Percentiles rank a stretch among this genome's conserved stretches.
These are phyloP conservation scores for Globisporangium barbulae DNA, from an alignment of 352 stramenopile genomes.

Conservation along the genomic window DNA sequence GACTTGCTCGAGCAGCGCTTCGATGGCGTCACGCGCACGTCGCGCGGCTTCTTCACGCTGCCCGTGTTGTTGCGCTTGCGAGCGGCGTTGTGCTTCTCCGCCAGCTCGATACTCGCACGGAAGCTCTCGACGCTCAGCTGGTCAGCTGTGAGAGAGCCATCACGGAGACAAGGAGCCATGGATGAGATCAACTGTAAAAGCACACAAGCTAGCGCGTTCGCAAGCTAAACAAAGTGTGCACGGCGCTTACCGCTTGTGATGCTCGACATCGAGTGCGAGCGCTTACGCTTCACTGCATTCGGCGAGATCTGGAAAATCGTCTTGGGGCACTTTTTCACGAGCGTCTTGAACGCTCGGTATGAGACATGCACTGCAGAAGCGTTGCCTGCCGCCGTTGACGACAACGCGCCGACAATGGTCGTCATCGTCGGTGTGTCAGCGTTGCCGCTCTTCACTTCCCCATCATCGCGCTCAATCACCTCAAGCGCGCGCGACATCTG, in stretches of 20 bases:
- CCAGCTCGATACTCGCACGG: constrained; percentile 18
- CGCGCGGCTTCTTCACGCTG: constrained; percentile 20
- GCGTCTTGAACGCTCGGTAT: constrained; percentile 14
- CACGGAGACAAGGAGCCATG: background rate
- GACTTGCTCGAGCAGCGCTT: constrained; percentile 47
- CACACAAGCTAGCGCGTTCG: background rate
- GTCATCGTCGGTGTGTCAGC: constrained; percentile 6
- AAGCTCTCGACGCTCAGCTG: constrained; percentile 20
- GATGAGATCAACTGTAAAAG: background rate
- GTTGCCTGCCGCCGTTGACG: background rate
- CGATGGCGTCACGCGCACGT: constrained; percentile 34
- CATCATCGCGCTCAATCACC: constrained; percentile 39
- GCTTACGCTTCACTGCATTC: constrained; percentile 58
- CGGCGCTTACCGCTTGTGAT: constrained; percentile 27
- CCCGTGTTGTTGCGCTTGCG: constrained; percentile 20
- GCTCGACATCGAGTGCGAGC: constrained; percentile 41
- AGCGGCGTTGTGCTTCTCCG: constrained; percentile 14
- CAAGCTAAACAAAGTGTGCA: background rate
- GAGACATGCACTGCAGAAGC: constrained; percentile 14
- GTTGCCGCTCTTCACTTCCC: constrained; percentile 7
- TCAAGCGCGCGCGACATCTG: constrained; percentile 51
- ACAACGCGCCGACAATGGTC: constrained; percentile 1
- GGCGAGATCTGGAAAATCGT: constrained; percentile 36
- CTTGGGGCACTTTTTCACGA: constrained; percentile 20
- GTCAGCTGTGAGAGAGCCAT: constrained; percentile 8